Evolutionary conservation across 176 grass and related monocot species (phyloP), one percentile per base, ranked within the genome.

Genomic region (Oryza meridionalis): DNA sequence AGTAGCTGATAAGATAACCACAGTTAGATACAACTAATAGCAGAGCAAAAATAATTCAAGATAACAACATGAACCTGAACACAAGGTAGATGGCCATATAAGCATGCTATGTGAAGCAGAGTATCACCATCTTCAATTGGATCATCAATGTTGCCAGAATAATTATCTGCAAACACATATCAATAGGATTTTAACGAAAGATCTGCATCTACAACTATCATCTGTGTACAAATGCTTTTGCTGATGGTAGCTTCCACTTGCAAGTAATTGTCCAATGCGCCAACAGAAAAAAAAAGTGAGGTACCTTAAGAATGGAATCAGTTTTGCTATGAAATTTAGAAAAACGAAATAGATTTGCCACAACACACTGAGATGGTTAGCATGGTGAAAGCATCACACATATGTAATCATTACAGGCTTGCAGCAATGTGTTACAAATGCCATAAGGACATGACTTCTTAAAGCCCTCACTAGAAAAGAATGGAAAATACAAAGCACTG

Each of bases 41-140:
- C 7, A 14, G 22, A 22, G 6, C 2, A 73, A 53, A 27, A 63
- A 73, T 33, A 53, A 6, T 58, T 47, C 42, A 9, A 63, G 66
- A 67, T 84, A 81, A 79, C 11, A 84, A 71, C 69, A 46, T 47
- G 40, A 95, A 98, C 96, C 96, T 98, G 87, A 33, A 95, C 93
- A 72, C 96, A 98, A 67, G 91, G 81, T 66, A 95, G 91, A 86
- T 98, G 90, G 7, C 96, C 93, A 90, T 98, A 98, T 83, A 98
- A 94, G 92, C 96, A 98, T 83, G 93, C 75, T 44, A 95, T 77
- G 83, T 98, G 96, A 77, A 98, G 89, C 64, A 98, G 75, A 26
- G 96, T 98, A 90, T 98, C 96, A 72, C 96, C 96, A 79, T 98
- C 96, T 93, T 98, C 96, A 70, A 98, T 89, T 76, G 96, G 96